Evolutionary conservation across 2,329 filamentous ascomycete genomes (phyloP).

Genomic region (Diplodia mutila): DNA sequence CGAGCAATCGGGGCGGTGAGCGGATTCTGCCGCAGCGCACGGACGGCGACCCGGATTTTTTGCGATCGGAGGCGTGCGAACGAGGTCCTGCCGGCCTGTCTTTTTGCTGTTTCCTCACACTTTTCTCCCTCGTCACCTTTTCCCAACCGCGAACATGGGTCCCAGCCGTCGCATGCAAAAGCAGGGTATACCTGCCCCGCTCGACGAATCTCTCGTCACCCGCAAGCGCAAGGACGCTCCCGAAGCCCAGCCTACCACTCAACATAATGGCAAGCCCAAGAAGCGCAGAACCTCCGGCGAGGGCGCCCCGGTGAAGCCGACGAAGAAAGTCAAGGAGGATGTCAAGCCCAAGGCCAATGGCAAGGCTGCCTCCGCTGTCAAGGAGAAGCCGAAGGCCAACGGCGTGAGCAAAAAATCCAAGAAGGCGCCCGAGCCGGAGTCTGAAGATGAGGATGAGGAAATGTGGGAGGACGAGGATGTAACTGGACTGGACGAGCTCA

Average conservation of each 20-base stretch:
- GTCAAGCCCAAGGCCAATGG: conserved; percentile 39
- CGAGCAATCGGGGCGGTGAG: neutral
- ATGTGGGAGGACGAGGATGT: conserved; percentile 37
- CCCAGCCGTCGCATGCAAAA: conserved; percentile 92
- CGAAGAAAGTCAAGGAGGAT: conserved; percentile 46
- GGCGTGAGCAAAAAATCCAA: conserved; percentile 32
- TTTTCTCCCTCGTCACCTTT: neutral
- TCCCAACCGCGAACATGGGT: conserved; percentile 67
- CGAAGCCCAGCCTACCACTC: conserved; percentile 52
- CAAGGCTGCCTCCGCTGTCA: conserved; percentile 24
- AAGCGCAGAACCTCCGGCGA: conserved; percentile 66
- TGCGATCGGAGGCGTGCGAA: conserved; percentile 8
- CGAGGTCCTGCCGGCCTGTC: neutral
- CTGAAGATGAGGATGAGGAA: conserved; percentile 37
- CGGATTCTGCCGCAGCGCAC: neutral
- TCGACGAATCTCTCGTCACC: conserved; percentile 74
- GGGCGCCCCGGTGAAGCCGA: conserved; percentile 43
- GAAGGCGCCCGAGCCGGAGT: conserved; percentile 36
- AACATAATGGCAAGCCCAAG: conserved; percentile 52
- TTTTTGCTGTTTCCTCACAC: neutral
- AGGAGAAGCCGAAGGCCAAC: conserved; percentile 29
- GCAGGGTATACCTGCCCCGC: conserved; percentile 81
- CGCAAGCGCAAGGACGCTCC: conserved; percentile 86
- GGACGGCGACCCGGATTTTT: conserved; percentile 1
- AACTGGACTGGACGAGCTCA: conserved; percentile 45